These are phyloP conservation scores for Sarocladium strictum DNA, from an alignment of 2,329 filamentous ascomycete genomes.

Conservation along the genomic window DNA sequence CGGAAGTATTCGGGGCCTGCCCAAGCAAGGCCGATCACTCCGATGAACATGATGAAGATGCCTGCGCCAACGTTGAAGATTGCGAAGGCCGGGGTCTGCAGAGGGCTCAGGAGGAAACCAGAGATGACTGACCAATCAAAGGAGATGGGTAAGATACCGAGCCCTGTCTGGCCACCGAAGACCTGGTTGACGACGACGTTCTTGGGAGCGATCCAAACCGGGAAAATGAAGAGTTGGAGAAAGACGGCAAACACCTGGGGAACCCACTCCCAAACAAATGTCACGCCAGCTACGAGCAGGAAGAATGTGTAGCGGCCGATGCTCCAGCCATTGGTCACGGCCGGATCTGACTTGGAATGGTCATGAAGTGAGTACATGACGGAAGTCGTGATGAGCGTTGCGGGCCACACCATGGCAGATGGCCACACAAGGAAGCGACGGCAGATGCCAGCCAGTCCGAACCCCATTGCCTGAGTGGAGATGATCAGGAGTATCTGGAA, in stretches of 20 bases:
- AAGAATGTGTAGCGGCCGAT: conserved; percentile 55
- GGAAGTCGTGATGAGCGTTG: conserved; percentile 52
- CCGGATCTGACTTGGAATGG: conserved; percentile 44
- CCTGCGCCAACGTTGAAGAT: conserved; percentile 52
- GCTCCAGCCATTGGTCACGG: conserved; percentile 49
- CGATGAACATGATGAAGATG: conserved; percentile 41
- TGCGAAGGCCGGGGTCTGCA: conserved; percentile 55
- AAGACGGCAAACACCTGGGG: conserved; percentile 54
- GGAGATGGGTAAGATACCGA: conserved; percentile 58
- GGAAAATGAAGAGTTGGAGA: conserved; percentile 53
- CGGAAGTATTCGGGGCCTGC: conserved; percentile 43
- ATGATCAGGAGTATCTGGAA: conserved; percentile 56
- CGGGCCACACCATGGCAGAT: conserved; percentile 60
- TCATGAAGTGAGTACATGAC: conserved; percentile 63
- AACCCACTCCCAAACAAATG: conserved; percentile 54
- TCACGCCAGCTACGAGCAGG: conserved; percentile 40
- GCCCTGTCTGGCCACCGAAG: conserved; percentile 55
- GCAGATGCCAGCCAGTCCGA: conserved; percentile 55
- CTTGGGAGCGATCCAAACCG: conserved; percentile 57
- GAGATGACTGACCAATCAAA: conserved; percentile 61
- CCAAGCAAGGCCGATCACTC: conserved; percentile 49
- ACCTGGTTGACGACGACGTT: conserved; percentile 58
- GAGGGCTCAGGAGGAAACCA: conserved; percentile 49
- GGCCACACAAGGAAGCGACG: conserved; percentile 55
- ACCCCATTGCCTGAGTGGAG: conserved; percentile 57